phyloP scores from a whole-genome alignment of 495 filamentous ascomycete genomes.

The Aspergillus steynii region DNA sequence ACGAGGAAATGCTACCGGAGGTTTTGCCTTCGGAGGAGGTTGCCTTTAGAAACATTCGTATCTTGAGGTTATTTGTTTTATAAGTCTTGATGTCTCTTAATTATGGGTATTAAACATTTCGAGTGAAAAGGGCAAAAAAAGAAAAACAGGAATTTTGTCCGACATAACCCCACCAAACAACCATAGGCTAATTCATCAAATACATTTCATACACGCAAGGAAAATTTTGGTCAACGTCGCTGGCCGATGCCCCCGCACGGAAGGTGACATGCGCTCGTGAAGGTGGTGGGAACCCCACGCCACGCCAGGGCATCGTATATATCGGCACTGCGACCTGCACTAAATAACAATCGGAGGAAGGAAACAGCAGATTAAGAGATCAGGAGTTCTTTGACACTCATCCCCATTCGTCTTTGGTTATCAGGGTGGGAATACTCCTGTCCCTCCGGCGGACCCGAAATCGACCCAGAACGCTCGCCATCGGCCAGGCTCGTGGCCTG shows the following conservation, averaged over 20 bases:
- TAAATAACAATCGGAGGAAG: neutral
- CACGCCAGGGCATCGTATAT: neutral
- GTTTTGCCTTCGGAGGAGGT: too few species aligned
- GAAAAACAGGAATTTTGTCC: neutral
- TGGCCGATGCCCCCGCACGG: too few species aligned
- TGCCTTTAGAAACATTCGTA: too few species aligned
- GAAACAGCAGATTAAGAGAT: slow-evolving; percentile 45
- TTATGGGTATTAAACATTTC: neutral
- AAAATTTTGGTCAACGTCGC: too few species aligned
- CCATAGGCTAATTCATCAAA: neutral
- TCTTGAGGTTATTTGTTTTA: too few species aligned
- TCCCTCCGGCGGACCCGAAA: slow-evolving; percentile 10
- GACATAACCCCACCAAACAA: neutral
- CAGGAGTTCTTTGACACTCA: slow-evolving; percentile 80
- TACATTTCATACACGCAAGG: too few species aligned
- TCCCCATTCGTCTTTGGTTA: slow-evolving; percentile 46
- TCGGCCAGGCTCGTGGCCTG: slow-evolving; percentile 37
- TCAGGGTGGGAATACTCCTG: slow-evolving; percentile 12
- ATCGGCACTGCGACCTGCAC: too few species aligned
- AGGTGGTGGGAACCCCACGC: neutral
- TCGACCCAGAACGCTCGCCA: slow-evolving; percentile 23
- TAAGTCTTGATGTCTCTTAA: neutral
- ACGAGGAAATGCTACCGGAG: too few species aligned
- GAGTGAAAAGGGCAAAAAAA: too few species aligned
- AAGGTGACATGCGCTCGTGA: too few species aligned